Percentiles rank a stretch among this genome's conserved stretches.
These are phyloP conservation scores for Geosmithia flava DNA, from an alignment of 2,329 filamentous ascomycete species.

Conservation along the genomic window DNA sequence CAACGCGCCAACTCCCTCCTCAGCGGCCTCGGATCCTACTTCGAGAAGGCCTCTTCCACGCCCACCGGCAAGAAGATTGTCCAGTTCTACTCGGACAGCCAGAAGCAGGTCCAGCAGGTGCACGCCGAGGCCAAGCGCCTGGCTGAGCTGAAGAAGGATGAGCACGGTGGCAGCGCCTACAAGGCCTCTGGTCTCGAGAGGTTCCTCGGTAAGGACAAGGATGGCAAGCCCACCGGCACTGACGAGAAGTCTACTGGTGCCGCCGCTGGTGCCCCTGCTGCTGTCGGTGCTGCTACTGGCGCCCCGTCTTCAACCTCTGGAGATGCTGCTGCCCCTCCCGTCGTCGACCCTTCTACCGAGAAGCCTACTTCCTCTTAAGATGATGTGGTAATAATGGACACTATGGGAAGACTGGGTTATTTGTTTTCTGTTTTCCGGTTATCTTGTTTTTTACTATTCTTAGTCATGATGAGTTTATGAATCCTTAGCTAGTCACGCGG, in stretches of 20 bases:
- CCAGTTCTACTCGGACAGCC: slow-evolving; percentile 73
- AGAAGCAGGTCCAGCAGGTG: slow-evolving; percentile 87
- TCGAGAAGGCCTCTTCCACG: slow-evolving; percentile 81
- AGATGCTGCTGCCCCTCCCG: slow-evolving; percentile 1
- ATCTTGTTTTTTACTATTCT: background rate
- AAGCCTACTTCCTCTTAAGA: slow-evolving; percentile 5
- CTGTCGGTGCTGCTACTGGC: background rate
- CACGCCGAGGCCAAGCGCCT: slow-evolving; percentile 82
- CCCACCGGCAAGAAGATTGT: slow-evolving; percentile 82
- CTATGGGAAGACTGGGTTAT: background rate
- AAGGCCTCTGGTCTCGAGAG: slow-evolving; percentile 45
- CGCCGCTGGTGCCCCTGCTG: slow-evolving; percentile 1
- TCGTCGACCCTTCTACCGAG: slow-evolving; percentile 3
- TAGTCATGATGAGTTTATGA: background rate
- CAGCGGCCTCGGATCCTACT: slow-evolving; percentile 70
- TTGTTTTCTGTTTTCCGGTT: background rate
- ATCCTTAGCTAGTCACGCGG: background rate
- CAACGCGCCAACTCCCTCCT: slow-evolving; percentile 55
- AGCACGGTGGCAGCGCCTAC: slow-evolving; percentile 45
- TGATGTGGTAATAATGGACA: background rate
- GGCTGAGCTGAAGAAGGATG: slow-evolving; percentile 71
- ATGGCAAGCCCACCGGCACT: slow-evolving; percentile 7
- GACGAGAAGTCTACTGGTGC: background rate
- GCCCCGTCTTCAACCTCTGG: background rate
- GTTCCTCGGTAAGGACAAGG: slow-evolving; percentile 42